Evolutionary conservation across 768 basidiomycete species (phyloP), one percentile per base, ranked within the genome.

Genomic region (Butyriboletus loyo): DNA sequence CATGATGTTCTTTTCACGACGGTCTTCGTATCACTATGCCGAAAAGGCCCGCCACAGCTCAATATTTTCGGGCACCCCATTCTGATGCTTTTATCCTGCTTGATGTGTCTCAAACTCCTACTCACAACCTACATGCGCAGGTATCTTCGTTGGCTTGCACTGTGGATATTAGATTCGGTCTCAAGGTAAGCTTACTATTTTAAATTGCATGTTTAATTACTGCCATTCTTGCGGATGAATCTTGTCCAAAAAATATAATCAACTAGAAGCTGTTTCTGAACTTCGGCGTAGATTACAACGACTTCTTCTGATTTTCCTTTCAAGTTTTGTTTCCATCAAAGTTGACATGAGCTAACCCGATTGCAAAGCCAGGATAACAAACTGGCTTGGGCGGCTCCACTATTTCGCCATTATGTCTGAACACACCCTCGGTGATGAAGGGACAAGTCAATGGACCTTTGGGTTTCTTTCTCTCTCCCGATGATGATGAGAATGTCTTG

Each of bases 1-100:
- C 7, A 52, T 59, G 65, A 64, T 66, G 67, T 31, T 52, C 31
- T 41, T 41, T 51, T 57, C 87, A 90, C 89, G 89, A 91, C 89
- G 89, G 89, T 91, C 89, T 90, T 88, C 89, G 89, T 90, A 91
- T 63, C 52, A 69, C 59, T 52, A 72, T 89, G 87, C 85, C 89
- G 89, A 91, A 91, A 87, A 66, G 82, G 89, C 89, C 89, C 88
- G 89, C 85, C 85, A 88, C 84, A 91, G 89, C 89, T 91, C 89
- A 90, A 77, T 39, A 57, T 63, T 40, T 70, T 82, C 86, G 89
- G 89, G 87, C 87, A 75, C 83, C 87, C 83, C 73, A 3, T 40
- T 57, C 87, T 89, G 86, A 89, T 74, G 5, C 49, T 55, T 60
- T 61, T 52, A 45, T 49, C 55, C 24, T 15, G 22, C 9, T n/a